Base-by-base conservation (phyloP, 2,329 filamentous ascomycete species). In the Hypomyces rosellus region DNA sequence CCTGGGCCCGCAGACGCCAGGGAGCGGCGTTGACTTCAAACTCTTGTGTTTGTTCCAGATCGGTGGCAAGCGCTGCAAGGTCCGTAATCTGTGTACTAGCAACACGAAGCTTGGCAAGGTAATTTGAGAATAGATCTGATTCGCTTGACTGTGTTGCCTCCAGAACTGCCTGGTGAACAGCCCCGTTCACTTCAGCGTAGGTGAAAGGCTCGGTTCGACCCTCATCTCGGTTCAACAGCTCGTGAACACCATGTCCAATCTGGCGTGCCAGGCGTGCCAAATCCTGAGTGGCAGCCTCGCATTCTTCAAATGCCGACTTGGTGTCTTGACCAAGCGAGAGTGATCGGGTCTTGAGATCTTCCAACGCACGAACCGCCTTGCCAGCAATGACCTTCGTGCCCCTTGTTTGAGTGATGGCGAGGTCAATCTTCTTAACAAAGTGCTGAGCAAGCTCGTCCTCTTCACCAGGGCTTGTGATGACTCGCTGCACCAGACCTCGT, bases 321-420 rank as follows among this genome's bases (percentile, higher is more conserved):
- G 84, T 86, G 34, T 89, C 83, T 3, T 81, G 79, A 25, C 81
- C 76, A 37, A 95, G 74, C 15, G 87, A 86, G 46, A 96, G 73
- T 6, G 85, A 91, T 46, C 90, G 77, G 3, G 81, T 76, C 65
- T 85, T 84, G 49, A 95, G 77, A 50, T 96, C 90, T 53, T 89
- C 82, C 12, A 96, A 71, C 15, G 87, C 82, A 47, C 86, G 82
- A 39, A 88, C 78, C 5, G 88, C 81, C 71, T 95, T 95, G 50
- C 84, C 81, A 44, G 87, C 82, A 45, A 92, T 78, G 34, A 96
- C 88, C 74, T 95, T 96, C 50, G 86, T 80, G 63, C 87, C 90
- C 53, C 91, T 81, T 7, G 87, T 88, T 61, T 90, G 85, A 13
- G 81, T 82, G 53, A 90, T 79, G 49, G 90, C 80, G 14, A 76